These are phyloP conservation scores for Sarcodon sp. DNA, from an alignment of 768 basidiomycete species.

Conservation along the genomic window DNA sequence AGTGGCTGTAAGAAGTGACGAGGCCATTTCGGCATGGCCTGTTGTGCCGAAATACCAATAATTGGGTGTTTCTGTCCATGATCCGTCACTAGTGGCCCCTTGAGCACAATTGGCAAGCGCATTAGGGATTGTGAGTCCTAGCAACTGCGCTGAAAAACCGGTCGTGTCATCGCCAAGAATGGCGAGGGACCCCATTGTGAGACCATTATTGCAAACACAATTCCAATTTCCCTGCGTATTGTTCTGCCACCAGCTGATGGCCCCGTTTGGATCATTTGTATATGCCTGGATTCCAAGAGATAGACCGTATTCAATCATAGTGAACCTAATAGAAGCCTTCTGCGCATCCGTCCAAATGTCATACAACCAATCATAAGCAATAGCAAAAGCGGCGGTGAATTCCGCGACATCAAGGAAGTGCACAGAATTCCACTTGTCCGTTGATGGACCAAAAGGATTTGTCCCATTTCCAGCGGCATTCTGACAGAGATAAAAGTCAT, in stretches of 20 bases:
- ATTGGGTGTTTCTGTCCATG: slow-evolving; percentile 89
- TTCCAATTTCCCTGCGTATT: slow-evolving; percentile 91
- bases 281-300: slow-evolving; percentile 46
- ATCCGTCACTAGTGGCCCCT: slow-evolving; percentile 58
- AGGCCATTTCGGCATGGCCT: slow-evolving; percentile 79
- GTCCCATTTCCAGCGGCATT: slow-evolving; percentile 67
- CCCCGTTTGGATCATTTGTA: slow-evolving; percentile 20
- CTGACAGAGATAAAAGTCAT: slow-evolving; percentile 19
- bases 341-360: slow-evolving; percentile 70
- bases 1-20: slow-evolving; percentile 73
- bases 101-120: slow-evolving; percentile 66
- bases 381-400: slow-evolving; percentile 76
- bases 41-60: slow-evolving; percentile 96
- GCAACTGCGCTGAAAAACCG: slow-evolving; percentile 52
- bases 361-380: slow-evolving; percentile 96
- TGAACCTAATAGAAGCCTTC: slow-evolving; percentile 50
- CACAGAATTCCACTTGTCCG: slow-evolving; percentile 65
- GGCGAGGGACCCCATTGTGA: slow-evolving; percentile 83
- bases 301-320: slow-evolving; percentile 73
- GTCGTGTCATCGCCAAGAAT: slow-evolving; percentile 77
- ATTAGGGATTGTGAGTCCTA: slow-evolving; percentile 58
- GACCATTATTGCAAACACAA: slow-evolving; percentile 87
- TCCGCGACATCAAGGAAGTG: slow-evolving; percentile 97
- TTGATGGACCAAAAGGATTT: slow-evolving; percentile 47
- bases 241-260: slow-evolving; percentile 37